A percentile compares a stretch with the other conserved stretches of the same genome.
Conservation (phyloP, 331 rosid species). For the Arachis monticola region DNA sequence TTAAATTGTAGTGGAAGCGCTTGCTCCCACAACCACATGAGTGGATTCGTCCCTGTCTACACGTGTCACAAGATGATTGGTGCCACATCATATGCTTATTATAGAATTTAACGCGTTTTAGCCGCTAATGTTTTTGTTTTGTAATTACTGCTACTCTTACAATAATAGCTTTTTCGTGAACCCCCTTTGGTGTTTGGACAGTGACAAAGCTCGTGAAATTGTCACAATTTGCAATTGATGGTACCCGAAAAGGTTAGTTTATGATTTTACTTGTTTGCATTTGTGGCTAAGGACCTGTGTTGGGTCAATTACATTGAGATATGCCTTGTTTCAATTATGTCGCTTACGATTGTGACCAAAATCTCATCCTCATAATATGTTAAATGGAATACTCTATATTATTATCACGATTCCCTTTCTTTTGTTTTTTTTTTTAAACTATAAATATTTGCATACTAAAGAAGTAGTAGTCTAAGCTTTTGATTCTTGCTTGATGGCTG, state of each 20-base stretch:
- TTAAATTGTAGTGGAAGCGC: too few relatives aligned
- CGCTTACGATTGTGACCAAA: conserved; percentile 40
- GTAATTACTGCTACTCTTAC: conserved; percentile 12
- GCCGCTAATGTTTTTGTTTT: conserved; percentile 59
- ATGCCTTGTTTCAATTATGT: conserved; percentile 35
- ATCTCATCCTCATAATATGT: background rate
- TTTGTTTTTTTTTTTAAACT: too few relatives aligned
- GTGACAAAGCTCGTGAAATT: conserved; percentile 82
- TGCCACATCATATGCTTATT: conserved; percentile 5
- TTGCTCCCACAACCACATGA: too few relatives aligned
- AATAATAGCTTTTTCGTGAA: conserved; percentile 56
- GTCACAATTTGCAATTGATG: conserved; percentile 45
- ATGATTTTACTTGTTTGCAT: conserved; percentile 34
- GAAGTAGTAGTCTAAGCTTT: background rate
- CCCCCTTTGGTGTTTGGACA: background rate
- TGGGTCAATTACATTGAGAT: conserved; percentile 34
- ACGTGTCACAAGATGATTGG: conserved; percentile 35
- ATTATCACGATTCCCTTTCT: background rate
- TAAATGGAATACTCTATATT: background rate
- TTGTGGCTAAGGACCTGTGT: conserved; percentile 30
- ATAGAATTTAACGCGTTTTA: conserved; percentile 55
- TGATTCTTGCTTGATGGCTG: background rate
- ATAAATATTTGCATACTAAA: background rate
- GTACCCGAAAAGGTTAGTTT: conserved; percentile 19
- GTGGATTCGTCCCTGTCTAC: conserved; percentile 45